Conservation (phyloP, 768 basidiomycete genomes). For the Mycena haematopus region DNA sequence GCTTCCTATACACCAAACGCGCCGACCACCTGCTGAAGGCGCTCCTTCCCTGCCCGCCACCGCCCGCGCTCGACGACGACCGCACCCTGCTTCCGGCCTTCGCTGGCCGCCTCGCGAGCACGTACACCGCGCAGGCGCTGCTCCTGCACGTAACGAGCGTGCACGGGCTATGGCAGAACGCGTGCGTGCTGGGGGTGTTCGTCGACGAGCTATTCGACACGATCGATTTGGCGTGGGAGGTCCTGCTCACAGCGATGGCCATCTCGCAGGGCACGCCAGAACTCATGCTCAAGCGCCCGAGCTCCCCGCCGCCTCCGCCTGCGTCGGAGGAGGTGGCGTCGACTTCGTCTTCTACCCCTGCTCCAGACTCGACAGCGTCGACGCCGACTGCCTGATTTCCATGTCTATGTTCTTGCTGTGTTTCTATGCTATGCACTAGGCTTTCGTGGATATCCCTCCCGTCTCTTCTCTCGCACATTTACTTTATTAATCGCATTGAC, state of each 20-base stretch:
- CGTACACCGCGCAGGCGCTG: constrained; percentile 53
- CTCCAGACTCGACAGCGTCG: constrained; percentile 3
- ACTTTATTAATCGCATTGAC: constrained; percentile 18
- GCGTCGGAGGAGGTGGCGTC: constrained; percentile 12
- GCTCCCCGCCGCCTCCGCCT: constrained; percentile 9
- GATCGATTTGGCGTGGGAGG: constrained; percentile 72
- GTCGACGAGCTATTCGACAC: constrained; percentile 71
- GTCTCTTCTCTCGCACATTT: constrained; percentile 3
- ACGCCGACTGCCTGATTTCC: constrained; percentile 16
- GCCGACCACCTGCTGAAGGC: constrained; percentile 46
- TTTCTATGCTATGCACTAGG: neutral
- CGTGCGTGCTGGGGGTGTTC: constrained; percentile 69
- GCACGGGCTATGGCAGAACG: constrained; percentile 77
- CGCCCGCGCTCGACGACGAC: constrained; percentile 38
- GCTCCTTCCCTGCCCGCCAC: constrained; percentile 45
- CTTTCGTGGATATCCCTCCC: neutral
- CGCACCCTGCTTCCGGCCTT: constrained; percentile 32
- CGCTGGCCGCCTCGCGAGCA: constrained; percentile 44
- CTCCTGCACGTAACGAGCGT: constrained; percentile 55
- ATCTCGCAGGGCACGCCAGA: constrained; percentile 48
- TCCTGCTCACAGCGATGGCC: constrained; percentile 66
- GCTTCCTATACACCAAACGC: constrained; percentile 62
- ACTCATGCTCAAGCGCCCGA: constrained; percentile 27
- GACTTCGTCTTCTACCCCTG: neutral
- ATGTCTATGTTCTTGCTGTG: constrained; percentile 6